Evolutionary conservation across 345 rosid species (phyloP).

Genomic region (Salix suchowensis): DNA sequence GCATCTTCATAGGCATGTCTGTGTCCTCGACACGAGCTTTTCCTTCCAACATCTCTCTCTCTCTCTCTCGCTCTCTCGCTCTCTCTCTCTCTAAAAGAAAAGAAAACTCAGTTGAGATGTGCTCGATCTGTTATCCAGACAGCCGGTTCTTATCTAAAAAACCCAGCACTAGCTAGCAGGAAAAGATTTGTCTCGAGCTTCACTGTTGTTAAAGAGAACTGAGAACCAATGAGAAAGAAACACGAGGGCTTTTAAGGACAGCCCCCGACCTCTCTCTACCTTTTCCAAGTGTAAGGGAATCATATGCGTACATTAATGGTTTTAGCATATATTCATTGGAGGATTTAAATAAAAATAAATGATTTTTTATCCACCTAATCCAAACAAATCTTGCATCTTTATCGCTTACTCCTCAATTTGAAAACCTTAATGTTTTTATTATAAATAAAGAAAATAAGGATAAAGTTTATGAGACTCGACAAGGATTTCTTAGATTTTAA

Average conservation of each 20-base stretch:
- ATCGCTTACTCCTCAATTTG: slow-evolving; percentile 9
- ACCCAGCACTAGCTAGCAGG: neutral
- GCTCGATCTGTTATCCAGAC: neutral
- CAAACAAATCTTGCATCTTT: neutral
- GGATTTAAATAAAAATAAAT: no score
- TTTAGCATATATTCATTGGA: slow-evolving; percentile 7
- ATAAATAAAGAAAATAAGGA: neutral
- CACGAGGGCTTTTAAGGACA: slow-evolving; percentile 2
- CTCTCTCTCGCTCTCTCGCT: neutral
- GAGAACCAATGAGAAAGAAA: slow-evolving; percentile 15
- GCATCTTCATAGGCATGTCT: slow-evolving; percentile 94
- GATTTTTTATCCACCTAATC: no score
- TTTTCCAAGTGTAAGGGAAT: slow-evolving; percentile 7
- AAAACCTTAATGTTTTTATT: slow-evolving; percentile 4
- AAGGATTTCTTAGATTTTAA: no score
- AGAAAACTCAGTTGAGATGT: neutral
- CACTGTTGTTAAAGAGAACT: slow-evolving; percentile 1
- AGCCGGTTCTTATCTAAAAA: slow-evolving; percentile 1
- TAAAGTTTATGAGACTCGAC: no score
- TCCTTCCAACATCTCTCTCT: slow-evolving; percentile 60
- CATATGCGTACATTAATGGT: neutral
- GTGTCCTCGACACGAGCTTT: slow-evolving; percentile 71
- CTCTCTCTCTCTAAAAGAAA: neutral
- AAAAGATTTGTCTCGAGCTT: slow-evolving; percentile 3
- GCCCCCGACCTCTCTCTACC: neutral